Evolutionary conservation across 805 yeast species (phyloP), one percentile per base, ranked within the genome.

Genomic region (Candida insectorum): DNA sequence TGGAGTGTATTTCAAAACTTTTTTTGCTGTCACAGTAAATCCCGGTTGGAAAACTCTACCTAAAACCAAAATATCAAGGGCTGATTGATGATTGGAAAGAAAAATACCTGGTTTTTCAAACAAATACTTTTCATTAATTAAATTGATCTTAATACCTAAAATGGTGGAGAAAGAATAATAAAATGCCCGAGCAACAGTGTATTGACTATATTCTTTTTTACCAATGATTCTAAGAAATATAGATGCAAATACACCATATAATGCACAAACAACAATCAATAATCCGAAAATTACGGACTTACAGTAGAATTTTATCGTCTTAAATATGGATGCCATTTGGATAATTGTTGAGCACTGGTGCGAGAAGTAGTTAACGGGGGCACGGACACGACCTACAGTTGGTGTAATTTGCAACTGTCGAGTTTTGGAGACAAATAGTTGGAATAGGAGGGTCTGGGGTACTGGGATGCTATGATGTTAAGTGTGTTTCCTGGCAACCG

Each of bases 1-100:
- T 12, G 99, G 99, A 33, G 87, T 67, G 54, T 76, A 86, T 49
- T 85, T 79, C 50, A 93, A 71, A 4, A 85, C 81, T 56, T 77
- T 79, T 61, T 93, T 93, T 22, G 97, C 93, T 1, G 97, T 93
- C 28, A 93, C 96, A 6, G 89, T 80, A 65, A 89, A 87, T 31
- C 85, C 86, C 30, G 79, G 77, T 32, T 95, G 96, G 69, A 93
- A 93, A 26, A 86, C 60, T 45, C 75, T 77, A 17, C 96, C 97
- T 44, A 93, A 67, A 39, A 89, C 61, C 31, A 84, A 69, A 37
- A 93, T 77, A 56, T 93, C 98, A 44, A 93, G 61, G 20, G 86
- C 87, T 20, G 93, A 77, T 65, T 91, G 98, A 65, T 91, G 98
- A 62, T 91, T 91, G 8, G 93, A 78, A 4, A 91, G 68, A 33